Conservation (phyloP, 2,329 filamentous ascomycete genomes). For the Apiospora aurea region DNA sequence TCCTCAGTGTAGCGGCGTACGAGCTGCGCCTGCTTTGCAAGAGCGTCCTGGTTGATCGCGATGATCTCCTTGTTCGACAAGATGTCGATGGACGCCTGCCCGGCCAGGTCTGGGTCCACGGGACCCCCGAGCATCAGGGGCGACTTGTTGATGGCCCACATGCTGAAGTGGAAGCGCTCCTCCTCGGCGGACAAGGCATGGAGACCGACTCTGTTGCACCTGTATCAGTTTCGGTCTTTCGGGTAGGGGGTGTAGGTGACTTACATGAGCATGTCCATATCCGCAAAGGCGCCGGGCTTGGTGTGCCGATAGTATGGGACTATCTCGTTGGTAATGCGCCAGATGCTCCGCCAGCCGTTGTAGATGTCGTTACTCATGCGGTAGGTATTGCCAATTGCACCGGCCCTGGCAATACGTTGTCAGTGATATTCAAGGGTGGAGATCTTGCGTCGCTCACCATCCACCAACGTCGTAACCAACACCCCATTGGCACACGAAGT, state of each 20-base stretch:
- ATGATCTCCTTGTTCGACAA: conserved; percentile 61
- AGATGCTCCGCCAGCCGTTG: conserved; percentile 57
- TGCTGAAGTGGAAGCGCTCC: conserved; percentile 59
- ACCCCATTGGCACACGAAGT: conserved; percentile 62
- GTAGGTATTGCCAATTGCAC: conserved; percentile 54
- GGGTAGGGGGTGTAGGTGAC: conserved; percentile 26
- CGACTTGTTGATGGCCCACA: conserved; percentile 61
- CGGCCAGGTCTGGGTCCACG: conserved; percentile 47
- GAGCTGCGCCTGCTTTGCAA: conserved; percentile 59
- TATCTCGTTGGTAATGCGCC: conserved; percentile 59
- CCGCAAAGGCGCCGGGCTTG: conserved; percentile 54
- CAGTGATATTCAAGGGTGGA: neutral
- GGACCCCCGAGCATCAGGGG: conserved; percentile 56
- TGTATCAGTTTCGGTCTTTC: neutral
- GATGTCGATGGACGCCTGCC: conserved; percentile 48
- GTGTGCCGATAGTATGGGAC: conserved; percentile 55
- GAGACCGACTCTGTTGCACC: conserved; percentile 51
- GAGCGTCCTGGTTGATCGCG: conserved; percentile 63
- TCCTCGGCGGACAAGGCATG: conserved; percentile 52
- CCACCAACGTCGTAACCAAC: conserved; percentile 54
- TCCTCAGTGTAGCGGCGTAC: conserved; percentile 54
- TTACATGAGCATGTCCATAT: conserved; percentile 60
- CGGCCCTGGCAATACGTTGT: conserved; percentile 41
- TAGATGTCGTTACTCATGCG: conserved; percentile 62
- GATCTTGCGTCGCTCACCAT: conserved; percentile 41